phyloP scores from a whole-genome alignment of 768 basidiomycete species.

The Boletus fagicola region DNA sequence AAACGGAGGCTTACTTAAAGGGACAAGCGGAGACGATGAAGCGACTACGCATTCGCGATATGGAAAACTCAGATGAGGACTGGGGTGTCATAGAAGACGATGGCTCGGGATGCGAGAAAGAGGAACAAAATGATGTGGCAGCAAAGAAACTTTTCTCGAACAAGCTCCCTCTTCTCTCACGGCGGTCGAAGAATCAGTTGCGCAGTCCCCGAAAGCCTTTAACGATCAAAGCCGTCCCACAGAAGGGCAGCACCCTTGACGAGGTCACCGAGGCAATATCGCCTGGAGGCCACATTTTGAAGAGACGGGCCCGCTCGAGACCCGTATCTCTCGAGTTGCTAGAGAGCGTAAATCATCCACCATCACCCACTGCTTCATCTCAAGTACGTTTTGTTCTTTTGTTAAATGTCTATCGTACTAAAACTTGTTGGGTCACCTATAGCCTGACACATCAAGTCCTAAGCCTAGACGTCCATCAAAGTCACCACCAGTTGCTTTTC shows the following conservation, averaged over 20 bases:
- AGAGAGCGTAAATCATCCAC: slow-evolving; percentile 45
- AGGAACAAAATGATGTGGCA: slow-evolving; percentile 36
- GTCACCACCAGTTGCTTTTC: slow-evolving; percentile 31
- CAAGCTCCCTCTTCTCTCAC: slow-evolving; percentile 22
- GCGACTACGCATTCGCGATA: slow-evolving; percentile 57
- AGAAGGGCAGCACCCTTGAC: slow-evolving; percentile 45
- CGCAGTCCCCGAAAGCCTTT: slow-evolving; percentile 31
- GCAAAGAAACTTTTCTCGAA: slow-evolving; percentile 36
- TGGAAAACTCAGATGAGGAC: slow-evolving; percentile 46
- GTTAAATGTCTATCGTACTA: neutral
- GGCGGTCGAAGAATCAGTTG: slow-evolving; percentile 29
- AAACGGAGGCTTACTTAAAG: slow-evolving; percentile 39
- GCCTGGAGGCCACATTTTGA: slow-evolving; percentile 72
- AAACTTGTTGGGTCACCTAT: neutral
- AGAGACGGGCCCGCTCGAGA: slow-evolving; percentile 70
- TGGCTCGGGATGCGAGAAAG: slow-evolving; percentile 54
- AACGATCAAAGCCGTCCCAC: slow-evolving; percentile 25
- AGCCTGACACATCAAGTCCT: slow-evolving; percentile 21
- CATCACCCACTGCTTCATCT: slow-evolving; percentile 41
- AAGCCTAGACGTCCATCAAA: slow-evolving; percentile 10
- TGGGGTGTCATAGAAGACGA: slow-evolving; percentile 41
- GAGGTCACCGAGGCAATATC: slow-evolving; percentile 71
- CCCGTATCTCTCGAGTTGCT: slow-evolving; percentile 68
- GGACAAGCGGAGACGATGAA: slow-evolving; percentile 66
- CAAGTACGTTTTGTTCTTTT: slow-evolving; percentile 12